Percentiles rank a stretch among this genome's conserved stretches.
These are phyloP conservation scores for Neurospora sp. DNA, from an alignment of 495 filamentous ascomycete genomes.

Conservation along the genomic window DNA sequence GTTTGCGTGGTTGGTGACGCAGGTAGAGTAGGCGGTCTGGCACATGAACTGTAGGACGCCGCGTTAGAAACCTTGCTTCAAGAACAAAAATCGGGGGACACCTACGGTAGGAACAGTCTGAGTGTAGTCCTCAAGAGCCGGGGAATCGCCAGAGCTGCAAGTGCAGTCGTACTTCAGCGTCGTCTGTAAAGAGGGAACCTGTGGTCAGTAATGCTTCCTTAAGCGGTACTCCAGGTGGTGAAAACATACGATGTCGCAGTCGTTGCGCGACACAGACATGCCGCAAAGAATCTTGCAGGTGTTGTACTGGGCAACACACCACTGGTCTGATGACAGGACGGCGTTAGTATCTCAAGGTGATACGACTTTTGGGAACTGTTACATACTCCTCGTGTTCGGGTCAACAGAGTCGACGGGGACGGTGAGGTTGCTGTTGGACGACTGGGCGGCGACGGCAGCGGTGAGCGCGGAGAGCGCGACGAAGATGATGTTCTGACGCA, in stretches of 20 bases:
- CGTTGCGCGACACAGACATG: constrained; percentile 8
- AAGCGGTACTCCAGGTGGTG: neutral
- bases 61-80: neutral
- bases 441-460: constrained; percentile 16
- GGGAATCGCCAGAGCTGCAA: constrained; percentile 25
- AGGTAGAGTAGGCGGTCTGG: constrained; percentile 18
- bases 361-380: neutral
- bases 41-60: constrained; percentile 21
- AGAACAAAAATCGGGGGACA: neutral
- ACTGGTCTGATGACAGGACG: constrained; percentile 10
- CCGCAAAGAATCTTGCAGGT: constrained; percentile 26
- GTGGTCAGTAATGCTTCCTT: constrained; percentile 2
- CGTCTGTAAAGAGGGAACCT: constrained; percentile 6
- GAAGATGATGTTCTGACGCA: constrained; percentile 21
- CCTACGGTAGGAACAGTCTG: constrained; percentile 28
- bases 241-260: constrained; percentile 20
- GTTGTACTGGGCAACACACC: constrained; percentile 28
- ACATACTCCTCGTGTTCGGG: constrained; percentile 11
- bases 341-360: neutral
- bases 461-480: constrained; percentile 23
- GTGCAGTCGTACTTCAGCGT: constrained; percentile 20
- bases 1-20: constrained; percentile 16
- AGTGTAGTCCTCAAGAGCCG: constrained; percentile 27
- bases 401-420: constrained; percentile 16
- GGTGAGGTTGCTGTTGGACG: constrained; percentile 20